Evolutionary conservation across 768 basidiomycete genomes (phyloP).

Genomic region (Lyophyllum decastes): DNA sequence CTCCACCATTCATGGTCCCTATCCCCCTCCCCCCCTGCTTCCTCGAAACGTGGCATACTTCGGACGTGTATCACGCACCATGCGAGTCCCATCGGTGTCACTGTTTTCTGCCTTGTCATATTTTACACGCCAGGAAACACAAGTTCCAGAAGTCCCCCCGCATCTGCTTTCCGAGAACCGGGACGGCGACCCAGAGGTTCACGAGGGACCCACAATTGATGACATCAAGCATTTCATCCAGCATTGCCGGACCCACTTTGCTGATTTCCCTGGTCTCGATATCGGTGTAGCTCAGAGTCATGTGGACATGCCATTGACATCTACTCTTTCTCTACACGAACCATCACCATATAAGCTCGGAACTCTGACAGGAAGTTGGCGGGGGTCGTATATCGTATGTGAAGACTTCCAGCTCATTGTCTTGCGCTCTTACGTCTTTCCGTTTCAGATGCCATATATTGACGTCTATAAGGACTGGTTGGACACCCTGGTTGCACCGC

Average conservation of each 20-base stretch:
- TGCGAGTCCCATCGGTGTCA: slow-evolving; percentile 43
- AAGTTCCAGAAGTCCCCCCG: slow-evolving; percentile 35
- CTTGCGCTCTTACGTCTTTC: not conserved
- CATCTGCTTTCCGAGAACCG: slow-evolving; percentile 30
- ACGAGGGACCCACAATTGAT: slow-evolving; percentile 43
- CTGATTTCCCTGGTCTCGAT: slow-evolving; percentile 30
- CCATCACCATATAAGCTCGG: slow-evolving; percentile 41
- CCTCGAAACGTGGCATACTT: slow-evolving; percentile 41
- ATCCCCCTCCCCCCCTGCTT: slow-evolving; percentile 29
- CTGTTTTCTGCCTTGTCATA: slow-evolving; percentile 50
- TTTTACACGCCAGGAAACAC: slow-evolving; percentile 42
- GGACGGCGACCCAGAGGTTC: slow-evolving; percentile 29
- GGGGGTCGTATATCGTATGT: slow-evolving; percentile 49
- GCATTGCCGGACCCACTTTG: slow-evolving; percentile 42
- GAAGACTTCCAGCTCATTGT: not conserved
- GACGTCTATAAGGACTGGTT: slow-evolving; percentile 41
- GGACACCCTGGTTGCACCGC: slow-evolving; percentile 31
- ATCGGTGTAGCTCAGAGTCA: slow-evolving; percentile 10
- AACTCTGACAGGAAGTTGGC: slow-evolving; percentile 48
- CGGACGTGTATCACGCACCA: slow-evolving; percentile 31
- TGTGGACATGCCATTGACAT: not conserved
- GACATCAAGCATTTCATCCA: slow-evolving; percentile 45
- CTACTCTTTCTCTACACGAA: slow-evolving; percentile 14
- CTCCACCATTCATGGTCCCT: slow-evolving; percentile 24
- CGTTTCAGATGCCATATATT: slow-evolving; percentile 36